phyloP scores from a whole-genome alignment of 2,329 filamentous ascomycete species.

The Penicillium psychrosexuale region DNA sequence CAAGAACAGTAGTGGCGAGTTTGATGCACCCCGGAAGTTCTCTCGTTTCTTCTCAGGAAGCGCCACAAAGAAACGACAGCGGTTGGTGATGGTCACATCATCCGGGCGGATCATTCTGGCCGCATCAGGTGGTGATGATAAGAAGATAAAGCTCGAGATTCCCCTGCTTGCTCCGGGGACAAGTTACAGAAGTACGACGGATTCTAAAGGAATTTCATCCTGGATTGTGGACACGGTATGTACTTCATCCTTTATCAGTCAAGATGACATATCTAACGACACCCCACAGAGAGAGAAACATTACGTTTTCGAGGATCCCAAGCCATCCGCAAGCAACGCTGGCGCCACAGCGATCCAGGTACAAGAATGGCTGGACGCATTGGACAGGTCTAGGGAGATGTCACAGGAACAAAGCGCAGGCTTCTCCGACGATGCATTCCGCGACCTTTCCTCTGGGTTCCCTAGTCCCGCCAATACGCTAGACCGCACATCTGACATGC shows the following conservation, averaged over 20 bases:
- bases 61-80: slow-evolving; percentile 86
- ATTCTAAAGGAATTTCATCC: slow-evolving; percentile 80
- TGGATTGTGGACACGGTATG: slow-evolving; percentile 94
- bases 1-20: slow-evolving; percentile 62
- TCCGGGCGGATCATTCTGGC: slow-evolving; percentile 86
- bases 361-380: slow-evolving; percentile 86
- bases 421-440: slow-evolving; percentile 63
- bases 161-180: slow-evolving; percentile 75
- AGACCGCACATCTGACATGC: slow-evolving; percentile 41
- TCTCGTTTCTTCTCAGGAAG: slow-evolving; percentile 90
- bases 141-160: slow-evolving; percentile 89
- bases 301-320: slow-evolving; percentile 91
- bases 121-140: slow-evolving; percentile 89
- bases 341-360: slow-evolving; percentile 66
- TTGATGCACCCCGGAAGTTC: slow-evolving; percentile 75
- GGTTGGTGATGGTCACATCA: slow-evolving; percentile 92
- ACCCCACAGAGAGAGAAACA: slow-evolving; percentile 72
- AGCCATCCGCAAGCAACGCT: slow-evolving; percentile 62
- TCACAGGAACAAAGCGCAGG: slow-evolving; percentile 66
- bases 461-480: slow-evolving; percentile 59
- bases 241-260: slow-evolving; percentile 23
- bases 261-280: slow-evolving; percentile 28
- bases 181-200: slow-evolving; percentile 73
- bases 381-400: slow-evolving; percentile 82
- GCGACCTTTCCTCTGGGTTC: slow-evolving; percentile 66